A percentile compares a stretch with the other conserved stretches of the same genome.
phyloP scores from a whole-genome alignment of 805 yeast genomes.

The Brettanomyces sp. region DNA sequence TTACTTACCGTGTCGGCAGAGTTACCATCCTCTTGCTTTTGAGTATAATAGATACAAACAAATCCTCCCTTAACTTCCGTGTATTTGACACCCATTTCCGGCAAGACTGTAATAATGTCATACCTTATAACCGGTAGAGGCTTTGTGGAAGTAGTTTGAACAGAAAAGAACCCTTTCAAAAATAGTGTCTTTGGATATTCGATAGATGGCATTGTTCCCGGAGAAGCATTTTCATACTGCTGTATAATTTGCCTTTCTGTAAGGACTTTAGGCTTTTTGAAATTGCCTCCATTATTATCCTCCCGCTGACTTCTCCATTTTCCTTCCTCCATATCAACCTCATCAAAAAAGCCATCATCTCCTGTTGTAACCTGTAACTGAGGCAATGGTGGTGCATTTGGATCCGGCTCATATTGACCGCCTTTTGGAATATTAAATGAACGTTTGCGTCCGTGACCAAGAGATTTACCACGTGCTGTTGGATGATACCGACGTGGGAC shows the following conservation, averaged over 20 bases:
- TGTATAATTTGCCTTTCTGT: conserved; percentile 39
- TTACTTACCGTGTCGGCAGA: not conserved
- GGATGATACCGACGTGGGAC: conserved; percentile 43
- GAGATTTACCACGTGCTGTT: conserved; percentile 79
- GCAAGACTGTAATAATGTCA: conserved; percentile 70
- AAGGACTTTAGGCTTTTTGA: conserved; percentile 23
- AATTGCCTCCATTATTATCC: not conserved
- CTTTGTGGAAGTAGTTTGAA: conserved; percentile 89
- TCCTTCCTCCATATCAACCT: conserved; percentile 33
- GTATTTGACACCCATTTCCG: conserved; percentile 66
- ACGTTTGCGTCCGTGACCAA: conserved; percentile 70
- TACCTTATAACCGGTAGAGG: conserved; percentile 83
- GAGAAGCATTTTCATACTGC: conserved; percentile 44
- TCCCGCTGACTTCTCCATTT: not conserved
- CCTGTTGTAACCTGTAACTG: conserved; percentile 23
- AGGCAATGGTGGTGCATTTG: conserved; percentile 37
- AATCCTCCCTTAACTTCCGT: conserved; percentile 93
- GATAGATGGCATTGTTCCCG: conserved; percentile 85
- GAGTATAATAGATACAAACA: conserved; percentile 61
- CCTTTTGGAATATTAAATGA: conserved; percentile 30
- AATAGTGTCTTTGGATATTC: conserved; percentile 87
- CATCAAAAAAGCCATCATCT: conserved; percentile 53
- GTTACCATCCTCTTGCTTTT: not conserved
- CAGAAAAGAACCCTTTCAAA: conserved; percentile 88
- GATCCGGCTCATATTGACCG: conserved; percentile 10